phyloP scores from a whole-genome alignment of 2,329 filamentous ascomycete species.

The Fusarium citri region DNA sequence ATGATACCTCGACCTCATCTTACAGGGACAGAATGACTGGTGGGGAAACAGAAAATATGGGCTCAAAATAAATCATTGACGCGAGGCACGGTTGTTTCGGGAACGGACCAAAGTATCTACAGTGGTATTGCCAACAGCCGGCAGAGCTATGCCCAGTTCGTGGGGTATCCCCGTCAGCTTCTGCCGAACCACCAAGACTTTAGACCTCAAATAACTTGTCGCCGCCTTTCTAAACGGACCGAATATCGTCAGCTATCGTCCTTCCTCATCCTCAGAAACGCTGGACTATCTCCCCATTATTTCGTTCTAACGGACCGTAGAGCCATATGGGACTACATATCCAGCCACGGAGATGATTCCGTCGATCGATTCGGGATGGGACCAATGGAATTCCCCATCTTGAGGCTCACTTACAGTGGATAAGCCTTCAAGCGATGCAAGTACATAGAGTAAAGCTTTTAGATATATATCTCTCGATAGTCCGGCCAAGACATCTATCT shows the following conservation, averaged over 20 bases:
- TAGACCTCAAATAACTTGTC: background rate
- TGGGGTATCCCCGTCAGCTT: conserved; percentile 17
- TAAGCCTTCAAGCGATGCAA: background rate
- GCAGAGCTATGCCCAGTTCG: background rate
- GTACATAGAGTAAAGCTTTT: background rate
- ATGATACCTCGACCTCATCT: background rate
- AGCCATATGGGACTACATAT: background rate
- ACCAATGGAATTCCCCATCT: background rate
- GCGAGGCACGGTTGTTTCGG: conserved; percentile 5
- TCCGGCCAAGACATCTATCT: background rate
- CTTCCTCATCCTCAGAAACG: background rate
- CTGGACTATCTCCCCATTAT: background rate
- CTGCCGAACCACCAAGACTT: background rate
- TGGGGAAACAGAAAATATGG: background rate
- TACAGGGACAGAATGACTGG: background rate
- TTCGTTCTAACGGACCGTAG: background rate
- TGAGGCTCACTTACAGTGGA: background rate
- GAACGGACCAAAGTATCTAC: background rate
- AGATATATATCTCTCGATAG: background rate
- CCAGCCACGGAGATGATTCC: conserved; percentile 17
- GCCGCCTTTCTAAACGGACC: conserved; percentile 13
- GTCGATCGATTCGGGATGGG: conserved; percentile 7
- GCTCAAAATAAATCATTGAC: background rate
- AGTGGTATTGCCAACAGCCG: background rate
- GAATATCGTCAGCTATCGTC: background rate